These are phyloP conservation scores for Lentinula edodes DNA, from an alignment of 768 basidiomycete genomes.

Conservation along the genomic window DNA sequence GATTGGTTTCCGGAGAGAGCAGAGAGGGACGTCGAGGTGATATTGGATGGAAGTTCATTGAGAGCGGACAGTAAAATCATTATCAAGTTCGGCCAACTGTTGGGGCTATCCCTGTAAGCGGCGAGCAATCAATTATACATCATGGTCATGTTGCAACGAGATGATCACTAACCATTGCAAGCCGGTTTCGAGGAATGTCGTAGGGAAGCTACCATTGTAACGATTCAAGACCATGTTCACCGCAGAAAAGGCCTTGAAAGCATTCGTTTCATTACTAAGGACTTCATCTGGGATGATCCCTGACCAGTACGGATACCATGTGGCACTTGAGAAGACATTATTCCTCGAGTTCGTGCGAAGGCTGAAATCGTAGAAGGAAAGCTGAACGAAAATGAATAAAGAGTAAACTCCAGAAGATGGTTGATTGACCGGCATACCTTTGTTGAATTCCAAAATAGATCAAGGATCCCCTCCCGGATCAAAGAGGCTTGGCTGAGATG, in stretches of 20 bases:
- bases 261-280: slow-evolving; percentile 44
- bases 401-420: not conserved
- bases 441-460: slow-evolving; percentile 77
- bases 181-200: slow-evolving; percentile 73
- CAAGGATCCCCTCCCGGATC: slow-evolving; percentile 68
- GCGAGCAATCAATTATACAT: not conserved
- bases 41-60: slow-evolving; percentile 62
- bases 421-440: slow-evolving; percentile 32
- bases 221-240: slow-evolving; percentile 75
- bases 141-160: not conserved
- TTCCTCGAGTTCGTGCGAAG: slow-evolving; percentile 61
- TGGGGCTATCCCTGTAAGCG: slow-evolving; percentile 69
- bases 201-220: slow-evolving; percentile 85
- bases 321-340: slow-evolving; percentile 64
- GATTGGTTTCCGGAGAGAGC: slow-evolving; percentile 43
- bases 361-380: slow-evolving; percentile 94
- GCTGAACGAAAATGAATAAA: slow-evolving; percentile 13
- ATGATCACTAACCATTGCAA: slow-evolving; percentile 61
- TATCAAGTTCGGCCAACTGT: slow-evolving; percentile 84
- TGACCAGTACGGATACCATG: slow-evolving; percentile 84
- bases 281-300: slow-evolving; percentile 78
- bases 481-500: slow-evolving; percentile 54
- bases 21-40: slow-evolving; percentile 55
- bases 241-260: slow-evolving; percentile 69
- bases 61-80: slow-evolving; percentile 79